Evolutionary conservation across 192 early-diverging fungal species (phyloP), one percentile per base, ranked within the genome.

Genomic region (Hyaloraphidium curvatum): DNA sequence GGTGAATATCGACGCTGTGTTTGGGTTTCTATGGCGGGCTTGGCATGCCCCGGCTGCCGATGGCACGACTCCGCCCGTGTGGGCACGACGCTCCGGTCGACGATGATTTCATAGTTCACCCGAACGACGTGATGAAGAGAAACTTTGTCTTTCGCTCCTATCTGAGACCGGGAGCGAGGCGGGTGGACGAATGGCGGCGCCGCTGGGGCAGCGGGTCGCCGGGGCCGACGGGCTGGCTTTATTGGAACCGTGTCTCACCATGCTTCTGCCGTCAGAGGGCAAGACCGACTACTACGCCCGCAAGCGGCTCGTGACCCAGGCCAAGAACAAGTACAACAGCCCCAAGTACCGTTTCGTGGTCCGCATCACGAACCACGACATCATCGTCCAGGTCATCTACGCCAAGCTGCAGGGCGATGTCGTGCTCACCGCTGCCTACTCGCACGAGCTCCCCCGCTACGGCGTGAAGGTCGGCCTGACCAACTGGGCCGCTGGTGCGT

Each of bases 281-380:
- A 98, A 98, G 84, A 98, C 94, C 69, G 94, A 98, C 80, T 98
- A 96, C 91, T 95, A 93, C 67, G 90, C 94, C 62, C 86, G 94
- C 66, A 95, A 94, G 86, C 81, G 86, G 65, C 78, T 98, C 57
- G 82, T 96, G n/a, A 76, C 82, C 65, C 94, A 98, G 77, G 94
- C 94, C 61, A 98, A 98, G 87, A 93, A 95, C 87, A 98, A 95
- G 80, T 98, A 98, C 88, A 98, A 98, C 84, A 85, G 90, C 54
- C 91, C 91, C 71, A 98, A 98, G 84, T 98, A 95, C 86, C 81
- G 94, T 66, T 72, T 98, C 62, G 91, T 95, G 64, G 94, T 98
- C 59, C 90, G 94, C 56, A 83, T 98, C 87, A 95, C 94, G 80
- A 94, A 94, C 88, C 81, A 75, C 58, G 90, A 95, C 76, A 75